A percentile compares a stretch with the other conserved stretches of the same genome.
These are phyloP conservation scores for Erodium trifolium DNA, from an alignment of 441 rosid species.

Conservation along the genomic window DNA sequence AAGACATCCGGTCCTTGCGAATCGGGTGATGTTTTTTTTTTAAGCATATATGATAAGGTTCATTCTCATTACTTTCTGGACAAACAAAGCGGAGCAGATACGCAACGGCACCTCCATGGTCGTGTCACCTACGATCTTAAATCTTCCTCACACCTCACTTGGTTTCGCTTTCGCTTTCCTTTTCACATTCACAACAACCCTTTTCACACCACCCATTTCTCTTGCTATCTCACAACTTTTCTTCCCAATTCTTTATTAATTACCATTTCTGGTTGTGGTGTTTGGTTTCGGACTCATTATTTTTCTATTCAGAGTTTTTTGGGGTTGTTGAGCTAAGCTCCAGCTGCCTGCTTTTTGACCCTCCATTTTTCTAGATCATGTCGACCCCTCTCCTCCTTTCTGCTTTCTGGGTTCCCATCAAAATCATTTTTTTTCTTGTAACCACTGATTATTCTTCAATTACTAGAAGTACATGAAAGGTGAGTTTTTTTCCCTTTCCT, in stretches of 20 bases:
- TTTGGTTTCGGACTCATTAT: background rate
- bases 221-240: background rate
- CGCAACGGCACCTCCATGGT: no score
- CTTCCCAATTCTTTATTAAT: background rate
- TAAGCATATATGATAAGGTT: no score
- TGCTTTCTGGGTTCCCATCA: background rate
- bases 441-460: background rate
- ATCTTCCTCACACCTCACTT: slow-evolving; percentile 5
- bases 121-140: background rate
- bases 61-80: no score
- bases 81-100: no score
- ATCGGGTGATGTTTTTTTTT: no score
- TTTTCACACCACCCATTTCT: background rate
- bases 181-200: slow-evolving; percentile 5
- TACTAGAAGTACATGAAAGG: background rate
- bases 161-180: background rate
- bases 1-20: no score
- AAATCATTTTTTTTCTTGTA: no score
- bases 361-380: background rate
- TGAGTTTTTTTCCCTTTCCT: background rate
- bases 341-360: background rate
- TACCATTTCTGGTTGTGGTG: background rate
- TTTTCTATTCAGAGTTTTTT: background rate
- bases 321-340: slow-evolving; percentile 3
- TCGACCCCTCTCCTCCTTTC: background rate